Percentiles rank a stretch among this genome's conserved stretches.
Conservation (phyloP, 1,284 basidiomycete genomes). For the Trichosporon sp. region DNA sequence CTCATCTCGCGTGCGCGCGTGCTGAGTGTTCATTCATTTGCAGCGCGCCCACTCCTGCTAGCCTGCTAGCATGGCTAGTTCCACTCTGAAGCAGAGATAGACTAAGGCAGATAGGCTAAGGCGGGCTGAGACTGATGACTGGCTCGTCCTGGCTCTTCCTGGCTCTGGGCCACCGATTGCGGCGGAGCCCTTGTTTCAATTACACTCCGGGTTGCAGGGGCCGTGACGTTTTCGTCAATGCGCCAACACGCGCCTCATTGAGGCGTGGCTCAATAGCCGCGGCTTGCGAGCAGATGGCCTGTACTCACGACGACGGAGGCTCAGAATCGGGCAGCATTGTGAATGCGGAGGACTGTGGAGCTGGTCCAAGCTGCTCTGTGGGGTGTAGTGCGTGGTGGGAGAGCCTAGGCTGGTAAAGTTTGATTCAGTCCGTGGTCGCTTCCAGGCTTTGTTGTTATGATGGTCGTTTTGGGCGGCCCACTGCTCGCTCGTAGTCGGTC, state of each 20-base stretch:
- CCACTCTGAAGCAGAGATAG: background rate
- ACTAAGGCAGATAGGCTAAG: background rate
- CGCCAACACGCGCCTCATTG: background rate
- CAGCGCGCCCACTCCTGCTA: no score
- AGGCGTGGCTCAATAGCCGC: background rate
- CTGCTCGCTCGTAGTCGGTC: background rate
- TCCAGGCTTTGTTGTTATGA: background rate
- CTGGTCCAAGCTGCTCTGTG: background rate
- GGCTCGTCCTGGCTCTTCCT: no score
- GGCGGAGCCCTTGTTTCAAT: conserved; percentile 12
- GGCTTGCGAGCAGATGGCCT: background rate
- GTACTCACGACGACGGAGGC: conserved; percentile 5
- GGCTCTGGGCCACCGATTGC: conserved; percentile 2
- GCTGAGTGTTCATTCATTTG: no score
- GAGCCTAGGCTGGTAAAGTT: background rate
- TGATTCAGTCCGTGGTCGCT: conserved; percentile 2
- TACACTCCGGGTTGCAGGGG: conserved; percentile 2
- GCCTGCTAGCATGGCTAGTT: background rate
- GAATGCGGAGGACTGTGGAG: background rate
- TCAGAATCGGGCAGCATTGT: background rate
- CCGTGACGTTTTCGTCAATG: background rate
- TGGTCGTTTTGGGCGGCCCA: background rate
- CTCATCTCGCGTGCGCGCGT: background rate
- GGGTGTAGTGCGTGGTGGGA: conserved; percentile 9
- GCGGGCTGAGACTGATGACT: background rate